Base-by-base conservation (phyloP, 2,329 filamentous ascomycete genomes). In the Cordyceps fumosorosea region DNA sequence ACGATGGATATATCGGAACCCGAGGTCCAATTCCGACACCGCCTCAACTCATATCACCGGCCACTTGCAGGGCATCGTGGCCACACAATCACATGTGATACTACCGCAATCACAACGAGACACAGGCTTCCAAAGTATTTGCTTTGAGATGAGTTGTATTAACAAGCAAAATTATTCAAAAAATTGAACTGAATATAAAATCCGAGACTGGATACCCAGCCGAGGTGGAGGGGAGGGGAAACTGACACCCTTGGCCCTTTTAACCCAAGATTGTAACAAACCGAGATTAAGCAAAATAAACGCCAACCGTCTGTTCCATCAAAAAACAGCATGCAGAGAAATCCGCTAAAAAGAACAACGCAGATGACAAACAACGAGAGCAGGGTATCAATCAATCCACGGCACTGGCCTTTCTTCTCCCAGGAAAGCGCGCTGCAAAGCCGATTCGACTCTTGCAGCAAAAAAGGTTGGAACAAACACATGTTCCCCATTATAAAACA, bases 361-460 rank as follows among this genome's bases (percentile, higher is more conserved):
- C 40, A 44, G 8, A 8, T 47, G 37, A 32, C 56, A 40, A 48
- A 52, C 52, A 63, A 47, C 40, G 54, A 63, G 40, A 63, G 48
- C 60, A 58, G 64, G 62, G 64, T 63, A 63, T 63, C 64, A 61
- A 63, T 62, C 64, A 61, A 60, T 59, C 47, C 52, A 42, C 34
- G 45, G 51, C 57, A 47, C 60, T 56, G 47, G 32, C 51, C 24
- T 52, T 51, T 54, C 26, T 44, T 40, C n/a, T 22, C 8, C 12
- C 7, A 20, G 26, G 44, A 32, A 51, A 52, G 29, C 5, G 20
- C 42, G 37, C 14, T 26, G 44, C 52, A 40, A 37, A 55, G 50
- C 40, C 40, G 22, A n/a, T 44, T 22, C 2, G n/a, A 37, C 32
- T 51, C 42, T 20, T 44, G 32, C 32, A 29, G 37, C 22, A 29